Percentiles rank a stretch among this genome's conserved stretches.
phyloP scores from a whole-genome alignment of 768 basidiomycete species.

The Lentinula lateritia region DNA sequence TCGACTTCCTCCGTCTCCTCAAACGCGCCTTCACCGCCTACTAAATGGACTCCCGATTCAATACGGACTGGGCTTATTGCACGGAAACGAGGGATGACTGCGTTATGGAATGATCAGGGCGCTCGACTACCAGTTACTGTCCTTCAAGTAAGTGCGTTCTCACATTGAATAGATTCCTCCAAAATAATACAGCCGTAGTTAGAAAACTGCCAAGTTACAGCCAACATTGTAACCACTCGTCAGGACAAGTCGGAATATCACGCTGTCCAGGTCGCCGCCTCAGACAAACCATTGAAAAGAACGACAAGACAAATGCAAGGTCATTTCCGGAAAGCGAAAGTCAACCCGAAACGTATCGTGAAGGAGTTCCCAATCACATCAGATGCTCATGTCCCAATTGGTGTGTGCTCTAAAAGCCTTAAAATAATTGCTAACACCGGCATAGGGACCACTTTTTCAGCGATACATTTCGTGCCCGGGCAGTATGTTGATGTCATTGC shows the following conservation, averaged over 20 bases:
- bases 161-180: background rate
- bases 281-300: constrained; percentile 65
- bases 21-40: constrained; percentile 16
- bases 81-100: constrained; percentile 93
- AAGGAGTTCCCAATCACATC: constrained; percentile 85
- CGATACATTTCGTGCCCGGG: constrained; percentile 94
- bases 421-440: background rate
- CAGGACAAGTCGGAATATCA: constrained; percentile 72
- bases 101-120: constrained; percentile 88
- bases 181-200: constrained; percentile 37
- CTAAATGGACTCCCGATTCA: constrained; percentile 82
- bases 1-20: background rate
- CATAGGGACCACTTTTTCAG: constrained; percentile 81
- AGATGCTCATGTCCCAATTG: constrained; percentile 87
- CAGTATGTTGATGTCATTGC: constrained; percentile 92
- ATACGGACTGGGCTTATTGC: constrained; percentile 91
- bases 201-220: constrained; percentile 87
- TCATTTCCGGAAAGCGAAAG: constrained; percentile 81
- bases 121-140: constrained; percentile 87
- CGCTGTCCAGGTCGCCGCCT: constrained; percentile 90
- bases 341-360: constrained; percentile 77
- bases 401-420: constrained; percentile 35
- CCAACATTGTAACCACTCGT: constrained; percentile 62
- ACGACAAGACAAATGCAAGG: constrained; percentile 79
- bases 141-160: constrained; percentile 59